Conservation (phyloP, 2,329 filamentous ascomycete genomes). For the Xylaria polymorpha region DNA sequence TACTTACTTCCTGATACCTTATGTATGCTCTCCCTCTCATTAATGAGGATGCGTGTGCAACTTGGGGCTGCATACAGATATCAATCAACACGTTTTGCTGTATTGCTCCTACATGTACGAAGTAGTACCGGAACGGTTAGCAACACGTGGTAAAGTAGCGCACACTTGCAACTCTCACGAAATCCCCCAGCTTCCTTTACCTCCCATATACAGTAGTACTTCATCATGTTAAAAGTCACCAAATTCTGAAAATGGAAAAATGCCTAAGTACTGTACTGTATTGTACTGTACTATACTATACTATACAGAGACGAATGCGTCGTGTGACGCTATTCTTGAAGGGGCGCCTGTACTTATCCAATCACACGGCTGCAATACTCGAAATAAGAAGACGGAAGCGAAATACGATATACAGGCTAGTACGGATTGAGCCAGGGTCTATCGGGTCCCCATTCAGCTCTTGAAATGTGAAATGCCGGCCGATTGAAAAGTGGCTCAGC, state of each 20-base stretch:
- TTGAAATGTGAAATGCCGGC: constrained; percentile 9
- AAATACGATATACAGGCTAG: neutral
- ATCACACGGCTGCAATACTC: constrained; percentile 2
- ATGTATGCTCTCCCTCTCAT: too few relatives aligned
- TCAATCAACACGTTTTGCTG: too few relatives aligned
- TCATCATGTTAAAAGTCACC: neutral
- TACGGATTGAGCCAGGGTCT: neutral
- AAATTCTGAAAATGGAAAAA: neutral
- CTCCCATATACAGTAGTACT: neutral
- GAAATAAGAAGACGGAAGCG: constrained; percentile 30
- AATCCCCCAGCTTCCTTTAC: neutral
- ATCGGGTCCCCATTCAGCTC: neutral
- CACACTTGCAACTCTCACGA: too few relatives aligned
- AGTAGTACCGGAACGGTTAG: too few relatives aligned
- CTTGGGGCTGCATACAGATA: too few relatives aligned
- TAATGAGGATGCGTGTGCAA: too few relatives aligned
- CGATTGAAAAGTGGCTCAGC: neutral
- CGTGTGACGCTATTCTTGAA: neutral
- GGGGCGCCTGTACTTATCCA: neutral
- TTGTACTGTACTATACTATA: too few relatives aligned
- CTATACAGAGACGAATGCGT: neutral
- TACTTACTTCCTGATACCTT: too few relatives aligned
- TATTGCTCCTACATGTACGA: too few relatives aligned
- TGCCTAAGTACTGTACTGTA: too few relatives aligned
- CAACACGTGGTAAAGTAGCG: too few relatives aligned